Base-by-base conservation (phyloP, 2,329 filamentous ascomycete species). In the Dothistroma pini region DNA sequence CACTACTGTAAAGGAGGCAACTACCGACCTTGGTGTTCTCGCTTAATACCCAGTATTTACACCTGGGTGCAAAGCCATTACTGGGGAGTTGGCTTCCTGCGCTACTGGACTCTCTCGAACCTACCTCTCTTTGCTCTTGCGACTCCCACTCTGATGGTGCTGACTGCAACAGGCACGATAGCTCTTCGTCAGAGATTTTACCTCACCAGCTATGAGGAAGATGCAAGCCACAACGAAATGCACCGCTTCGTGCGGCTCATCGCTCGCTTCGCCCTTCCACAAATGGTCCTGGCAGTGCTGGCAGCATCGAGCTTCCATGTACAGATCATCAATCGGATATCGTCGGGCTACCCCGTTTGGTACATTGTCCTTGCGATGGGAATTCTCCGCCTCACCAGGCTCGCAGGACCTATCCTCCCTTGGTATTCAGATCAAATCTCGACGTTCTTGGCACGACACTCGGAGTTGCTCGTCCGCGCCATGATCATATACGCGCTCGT, bases 31-130 rank as follows among this genome's bases (percentile, higher is more conserved):
- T 99, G 95, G 95, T 99, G 95, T 74, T 72, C 75, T 21, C 81
- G 79, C 19, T 74, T 77, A n/a, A 65, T 93, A 12, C 95, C 95
- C 4, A 96, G 91, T 73, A 93, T 99, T 62, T 97, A 96, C 76
- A 83, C 86, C 0, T 97, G 89, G 80, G 93, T 97, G 1, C 95
- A 99, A 73, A 81, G 82, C 51, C 81, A 90, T 70, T 97, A 99
- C 76, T 99, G 95, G 95, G 87, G 93, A 69, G 86, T 89, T 56
- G 95, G 95, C 0, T 89, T 96, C 67, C 83, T 97, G 56, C 84
- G 84, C 61, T 99, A 99, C 78, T 99, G 95, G 95, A 96, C 87
- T 0, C 65, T 88, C 0, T 86, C 88, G 6, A 97, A 99, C 71
- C 72, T 95, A 10, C 95, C 95, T 0, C 82, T 99, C 1, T 99